Base-by-base conservation (phyloP, 768 basidiomycete species). In the Kwoniella dendrophila region DNA sequence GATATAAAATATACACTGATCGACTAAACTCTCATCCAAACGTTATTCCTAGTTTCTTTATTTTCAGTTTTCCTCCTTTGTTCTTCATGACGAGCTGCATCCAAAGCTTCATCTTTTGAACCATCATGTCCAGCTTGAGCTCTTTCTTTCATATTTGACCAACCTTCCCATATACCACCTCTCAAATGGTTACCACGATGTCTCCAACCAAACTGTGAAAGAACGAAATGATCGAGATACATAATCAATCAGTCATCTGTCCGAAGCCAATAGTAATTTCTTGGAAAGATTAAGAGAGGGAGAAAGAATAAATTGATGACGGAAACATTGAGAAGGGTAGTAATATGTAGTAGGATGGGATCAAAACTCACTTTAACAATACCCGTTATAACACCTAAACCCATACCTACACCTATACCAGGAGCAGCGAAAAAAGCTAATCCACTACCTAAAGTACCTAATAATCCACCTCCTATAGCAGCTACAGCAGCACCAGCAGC, bases 371-470 rank as follows among this genome's bases (percentile, higher is more conserved):
- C 74, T 61, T 73, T 73, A 20, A 51, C 62, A 12, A 71, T 50
- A 40, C 64, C 74, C 14, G 70, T 73, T 20, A 73, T 30, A 16
- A 71, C 64, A 8, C 74, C 74, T 16, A 75, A 59, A 14, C 66
- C 74, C 67, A 68, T 71, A 0, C 74, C 74, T 7, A 62, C 64
- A 14, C 57, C 51, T 38, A 75, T 67, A 18, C 60, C 47, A 4
- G 74, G 74, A 2, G 74, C 74, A 32, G 74, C 74, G 49, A 75
- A 75, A 59, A 73, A 75, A 4, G 74, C 70, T 36, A 75, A 14
- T 29, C 71, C 71, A 36, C 66, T 68, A 1, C 74, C 74, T 47
- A 75, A 22, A 18, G 72, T 73, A 6, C 74, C 74, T 1, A 75
- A 48, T 16, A 73, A 34, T 7, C 57, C 52, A 18, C 68, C 64